Base-by-base conservation (phyloP, 768 basidiomycete genomes). In the Leucosporidium yakuticum region DNA sequence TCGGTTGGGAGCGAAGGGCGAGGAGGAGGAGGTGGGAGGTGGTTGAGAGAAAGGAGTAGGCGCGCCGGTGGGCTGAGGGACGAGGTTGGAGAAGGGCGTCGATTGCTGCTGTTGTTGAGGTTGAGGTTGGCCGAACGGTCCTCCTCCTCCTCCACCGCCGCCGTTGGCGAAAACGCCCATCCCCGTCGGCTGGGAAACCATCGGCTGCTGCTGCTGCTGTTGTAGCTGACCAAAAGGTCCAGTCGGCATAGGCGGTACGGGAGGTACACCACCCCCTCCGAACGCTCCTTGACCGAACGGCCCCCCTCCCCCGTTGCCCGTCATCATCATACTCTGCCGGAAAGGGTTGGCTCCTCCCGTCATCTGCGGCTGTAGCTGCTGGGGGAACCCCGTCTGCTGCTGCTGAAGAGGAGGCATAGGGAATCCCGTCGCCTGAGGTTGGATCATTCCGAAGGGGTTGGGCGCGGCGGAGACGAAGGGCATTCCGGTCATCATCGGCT, bases 401-500 rank as follows among this genome's bases (percentile, higher is more conserved):
- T 75, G 74, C 77, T 60, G 71, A 53, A 27, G 63, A 69, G 54
- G 63, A 69, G 54, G 29, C 58, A 80, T 80, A 44, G 82, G 83
- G 50, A 85, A 85, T 11, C 85, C 86, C 6, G 86, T 87, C 25
- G 82, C 80, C 74, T 89, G 89, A 2, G 81, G 77, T 57, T 81
- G 80, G 31, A 84, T 29, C 39, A 44, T 44, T 3, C 39, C 39
- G 60, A 71, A 73, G 6, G 62, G 53, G 59, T 49, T 36, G 36
- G 31, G 48, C 66, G 59, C 68, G 49, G 29, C 62, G 60, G 31
- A 32, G 23, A 31, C 17, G 31, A 29, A 20, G 29, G 68, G 63
- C 62, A 73, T 71, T 65, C 81, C 82, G 51, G 79, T 77, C 39
- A 76, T 76, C 69, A n/a, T n/a, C 67, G 62, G 67, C 65, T 68